Conservation (phyloP, 148 eudicot genomes). For the Cornus controversa region DNA sequence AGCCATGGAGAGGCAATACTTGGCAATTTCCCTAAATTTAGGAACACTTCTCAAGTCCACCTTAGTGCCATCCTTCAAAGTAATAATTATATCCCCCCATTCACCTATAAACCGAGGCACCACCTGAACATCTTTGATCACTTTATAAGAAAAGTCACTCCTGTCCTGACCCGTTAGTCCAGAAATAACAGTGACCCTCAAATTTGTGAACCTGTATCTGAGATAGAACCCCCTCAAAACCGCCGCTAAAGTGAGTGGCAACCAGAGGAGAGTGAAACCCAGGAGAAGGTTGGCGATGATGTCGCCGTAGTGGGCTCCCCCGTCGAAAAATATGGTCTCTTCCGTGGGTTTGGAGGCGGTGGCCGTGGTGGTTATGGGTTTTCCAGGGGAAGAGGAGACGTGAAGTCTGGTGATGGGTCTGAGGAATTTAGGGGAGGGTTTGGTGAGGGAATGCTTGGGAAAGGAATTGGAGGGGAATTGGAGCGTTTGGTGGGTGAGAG, state of each 20-base stretch:
- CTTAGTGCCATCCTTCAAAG: slow-evolving; percentile 79
- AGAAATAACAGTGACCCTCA: slow-evolving; percentile 81
- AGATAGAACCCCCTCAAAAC: slow-evolving; percentile 77
- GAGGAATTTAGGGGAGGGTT: slow-evolving; percentile 18
- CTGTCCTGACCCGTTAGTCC: slow-evolving; percentile 83
- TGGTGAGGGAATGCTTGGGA: not conserved
- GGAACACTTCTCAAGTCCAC: slow-evolving; percentile 96
- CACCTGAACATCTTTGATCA: slow-evolving; percentile 80
- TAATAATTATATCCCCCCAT: slow-evolving; percentile 91
- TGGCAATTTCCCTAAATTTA: slow-evolving; percentile 88
- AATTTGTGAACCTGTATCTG: slow-evolving; percentile 73
- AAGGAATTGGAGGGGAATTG: slow-evolving; percentile 5
- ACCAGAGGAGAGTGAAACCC: slow-evolving; percentile 89
- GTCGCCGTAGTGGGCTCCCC: slow-evolving; percentile 94
- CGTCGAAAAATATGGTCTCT: slow-evolving; percentile 81
- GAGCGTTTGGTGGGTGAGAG: slow-evolving; percentile 29
- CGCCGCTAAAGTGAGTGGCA: slow-evolving; percentile 82
- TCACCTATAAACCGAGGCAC: slow-evolving; percentile 95
- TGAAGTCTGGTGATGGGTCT: slow-evolving; percentile 53
- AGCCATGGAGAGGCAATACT: slow-evolving; percentile 70
- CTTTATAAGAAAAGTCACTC: slow-evolving; percentile 79
- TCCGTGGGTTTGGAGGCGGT: slow-evolving; percentile 35
- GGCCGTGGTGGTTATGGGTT: slow-evolving; percentile 31
- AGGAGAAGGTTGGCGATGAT: slow-evolving; percentile 64
- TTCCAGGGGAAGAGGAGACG: slow-evolving; percentile 57